Evolutionary conservation across 2,329 filamentous ascomycete genomes (phyloP).

Genomic region (Leptographium flavum): DNA sequence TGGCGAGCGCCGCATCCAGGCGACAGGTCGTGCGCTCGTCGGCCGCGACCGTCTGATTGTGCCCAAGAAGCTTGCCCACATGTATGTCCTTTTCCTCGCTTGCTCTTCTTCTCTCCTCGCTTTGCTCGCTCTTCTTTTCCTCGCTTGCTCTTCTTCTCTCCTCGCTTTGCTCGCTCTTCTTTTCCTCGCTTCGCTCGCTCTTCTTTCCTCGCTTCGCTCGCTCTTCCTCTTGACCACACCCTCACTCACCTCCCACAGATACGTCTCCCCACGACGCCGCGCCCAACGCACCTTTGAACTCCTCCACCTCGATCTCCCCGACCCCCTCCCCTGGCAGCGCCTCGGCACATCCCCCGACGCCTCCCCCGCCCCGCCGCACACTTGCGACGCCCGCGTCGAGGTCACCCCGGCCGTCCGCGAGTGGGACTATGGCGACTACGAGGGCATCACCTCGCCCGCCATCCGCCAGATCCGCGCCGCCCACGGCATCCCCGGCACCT

Average conservation of each 20-base stretch:
- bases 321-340: constrained; percentile 55
- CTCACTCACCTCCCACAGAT: constrained; percentile 28
- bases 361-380: constrained; percentile 6
- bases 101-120: constrained; percentile 3
- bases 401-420: constrained; percentile 62
- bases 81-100: constrained; percentile 39
- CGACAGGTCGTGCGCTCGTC: constrained; percentile 72
- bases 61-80: constrained; percentile 65
- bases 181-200: background rate
- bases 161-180: background rate
- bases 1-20: constrained; percentile 61
- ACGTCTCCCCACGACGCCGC: constrained; percentile 73
- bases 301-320: constrained; percentile 57
- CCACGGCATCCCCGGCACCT: constrained; percentile 42
- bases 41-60: constrained; percentile 76
- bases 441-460: constrained; percentile 60
- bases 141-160: background rate
- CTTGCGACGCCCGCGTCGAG: constrained; percentile 46
- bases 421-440: constrained; percentile 82
- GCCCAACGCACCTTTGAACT: constrained; percentile 86
- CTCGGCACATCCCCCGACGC: constrained; percentile 26
- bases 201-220: background rate
- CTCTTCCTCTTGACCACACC: background rate
- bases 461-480: constrained; percentile 46
- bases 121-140: background rate